Conservation (phyloP, 345 rosid genomes). For the Theobroma cacao region DNA sequence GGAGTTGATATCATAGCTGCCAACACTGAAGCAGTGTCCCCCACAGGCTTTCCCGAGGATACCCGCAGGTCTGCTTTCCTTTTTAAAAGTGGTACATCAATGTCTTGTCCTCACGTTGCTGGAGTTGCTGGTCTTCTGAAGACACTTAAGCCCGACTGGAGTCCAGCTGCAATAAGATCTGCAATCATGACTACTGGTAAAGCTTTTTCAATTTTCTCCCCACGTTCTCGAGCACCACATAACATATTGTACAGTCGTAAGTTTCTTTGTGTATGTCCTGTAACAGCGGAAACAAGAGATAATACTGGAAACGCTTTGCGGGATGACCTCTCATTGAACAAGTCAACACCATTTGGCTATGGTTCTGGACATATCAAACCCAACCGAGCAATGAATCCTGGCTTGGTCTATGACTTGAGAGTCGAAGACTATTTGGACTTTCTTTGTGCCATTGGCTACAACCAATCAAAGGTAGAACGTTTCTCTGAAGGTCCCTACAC, state of each 20-base stretch:
- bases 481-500: constrained; percentile 31
- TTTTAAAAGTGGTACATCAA: constrained; percentile 49
- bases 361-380: constrained; percentile 80
- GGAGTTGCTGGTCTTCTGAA: constrained; percentile 53
- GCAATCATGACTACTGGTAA: constrained; percentile 53
- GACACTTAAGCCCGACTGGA: constrained; percentile 46
- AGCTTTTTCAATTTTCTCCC: neutral
- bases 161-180: constrained; percentile 53
- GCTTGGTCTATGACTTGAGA: constrained; percentile 62
- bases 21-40: constrained; percentile 33
- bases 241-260: too few species aligned
- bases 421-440: constrained; percentile 57
- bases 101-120: constrained; percentile 63
- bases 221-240: neutral
- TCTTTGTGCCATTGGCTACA: constrained; percentile 69
- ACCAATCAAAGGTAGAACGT: constrained; percentile 23
- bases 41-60: constrained; percentile 32
- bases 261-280: neutral
- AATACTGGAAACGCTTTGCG: constrained; percentile 36
- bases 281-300: constrained; percentile 58
- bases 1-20: constrained; percentile 75
- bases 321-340: neutral
- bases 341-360: constrained; percentile 59
- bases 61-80: constrained; percentile 38
- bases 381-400: constrained; percentile 69